These are phyloP conservation scores for Colletotrichum tabaci DNA, from an alignment of 2,329 filamentous ascomycete genomes.

Conservation along the genomic window DNA sequence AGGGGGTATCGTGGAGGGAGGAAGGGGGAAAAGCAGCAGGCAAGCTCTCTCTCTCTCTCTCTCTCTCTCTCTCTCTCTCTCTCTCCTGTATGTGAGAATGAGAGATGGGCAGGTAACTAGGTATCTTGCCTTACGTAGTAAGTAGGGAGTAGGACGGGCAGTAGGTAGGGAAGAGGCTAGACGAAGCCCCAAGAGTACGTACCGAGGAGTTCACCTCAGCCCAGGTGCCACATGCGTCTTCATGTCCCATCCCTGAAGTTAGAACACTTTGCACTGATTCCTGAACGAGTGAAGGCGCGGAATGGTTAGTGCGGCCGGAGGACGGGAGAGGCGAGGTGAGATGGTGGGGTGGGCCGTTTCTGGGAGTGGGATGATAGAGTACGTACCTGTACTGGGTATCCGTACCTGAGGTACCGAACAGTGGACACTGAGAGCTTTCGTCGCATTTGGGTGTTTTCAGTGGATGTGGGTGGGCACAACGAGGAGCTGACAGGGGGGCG, in stretches of 20 bases:
- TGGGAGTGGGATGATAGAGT: slow-evolving; percentile 2
- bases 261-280: not conserved
- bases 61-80: too few species aligned
- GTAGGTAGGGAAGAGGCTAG: slow-evolving; percentile 13
- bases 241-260: slow-evolving; percentile 16
- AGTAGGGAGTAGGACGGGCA: too few species aligned
- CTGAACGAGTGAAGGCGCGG: slow-evolving; percentile 15
- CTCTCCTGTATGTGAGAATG: not conserved
- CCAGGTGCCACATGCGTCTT: slow-evolving; percentile 31
- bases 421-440: not conserved
- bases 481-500: slow-evolving; percentile 23
- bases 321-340: slow-evolving; percentile 38
- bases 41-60: not conserved
- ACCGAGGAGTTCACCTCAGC: slow-evolving; percentile 3
- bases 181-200: slow-evolving; percentile 11
- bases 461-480: slow-evolving; percentile 34
- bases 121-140: not conserved
- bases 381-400: not conserved
- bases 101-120: not conserved
- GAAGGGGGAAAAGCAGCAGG: not conserved
- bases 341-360: slow-evolving; percentile 20
- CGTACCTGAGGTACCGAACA: not conserved
- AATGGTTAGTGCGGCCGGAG: slow-evolving; percentile 21
- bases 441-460: slow-evolving; percentile 13
- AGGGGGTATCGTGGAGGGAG: not conserved